Conservation (phyloP, 805 yeast genomes). For the Dipodascus geniculatus region DNA sequence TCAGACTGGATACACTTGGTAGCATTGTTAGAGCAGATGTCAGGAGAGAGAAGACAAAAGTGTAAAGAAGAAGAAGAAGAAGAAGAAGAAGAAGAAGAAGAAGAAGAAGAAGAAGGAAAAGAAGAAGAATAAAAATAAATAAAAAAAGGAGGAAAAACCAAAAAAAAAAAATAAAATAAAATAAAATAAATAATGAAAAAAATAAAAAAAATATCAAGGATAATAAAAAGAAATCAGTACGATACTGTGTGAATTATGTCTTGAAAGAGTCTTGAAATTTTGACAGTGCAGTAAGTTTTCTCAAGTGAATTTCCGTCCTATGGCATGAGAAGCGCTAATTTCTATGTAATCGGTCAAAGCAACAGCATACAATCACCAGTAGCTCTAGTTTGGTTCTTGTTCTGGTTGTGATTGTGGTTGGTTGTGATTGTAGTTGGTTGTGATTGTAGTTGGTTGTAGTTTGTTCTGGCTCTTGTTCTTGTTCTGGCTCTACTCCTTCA, state of each 20-base stretch:
- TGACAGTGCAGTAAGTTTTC: slow-evolving; percentile 1
- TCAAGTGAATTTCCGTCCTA: background rate
- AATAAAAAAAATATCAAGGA: background rate
- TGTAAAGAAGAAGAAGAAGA: background rate
- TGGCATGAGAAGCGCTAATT: background rate
- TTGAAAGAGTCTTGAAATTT: background rate
- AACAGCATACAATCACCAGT: no score
- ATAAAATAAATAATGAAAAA: background rate
- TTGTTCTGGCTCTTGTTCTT: no score
- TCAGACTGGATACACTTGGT: background rate
- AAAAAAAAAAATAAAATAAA: background rate
- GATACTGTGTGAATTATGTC: background rate
- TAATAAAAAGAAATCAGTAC: background rate
- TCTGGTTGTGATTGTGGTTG: no score
- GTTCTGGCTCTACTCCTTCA: no score
- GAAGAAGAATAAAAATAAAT: background rate
- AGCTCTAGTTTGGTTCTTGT: no score
- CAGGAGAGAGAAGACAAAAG: no score
- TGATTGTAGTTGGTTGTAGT: no score
- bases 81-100: background rate
- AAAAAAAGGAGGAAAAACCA: background rate
- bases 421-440: no score
- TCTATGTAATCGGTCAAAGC: background rate
- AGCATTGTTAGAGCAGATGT: no score
- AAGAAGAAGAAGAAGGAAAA: background rate